These are phyloP conservation scores for Penicillium cinerascens DNA, from an alignment of 495 filamentous ascomycete genomes.

Conservation along the genomic window DNA sequence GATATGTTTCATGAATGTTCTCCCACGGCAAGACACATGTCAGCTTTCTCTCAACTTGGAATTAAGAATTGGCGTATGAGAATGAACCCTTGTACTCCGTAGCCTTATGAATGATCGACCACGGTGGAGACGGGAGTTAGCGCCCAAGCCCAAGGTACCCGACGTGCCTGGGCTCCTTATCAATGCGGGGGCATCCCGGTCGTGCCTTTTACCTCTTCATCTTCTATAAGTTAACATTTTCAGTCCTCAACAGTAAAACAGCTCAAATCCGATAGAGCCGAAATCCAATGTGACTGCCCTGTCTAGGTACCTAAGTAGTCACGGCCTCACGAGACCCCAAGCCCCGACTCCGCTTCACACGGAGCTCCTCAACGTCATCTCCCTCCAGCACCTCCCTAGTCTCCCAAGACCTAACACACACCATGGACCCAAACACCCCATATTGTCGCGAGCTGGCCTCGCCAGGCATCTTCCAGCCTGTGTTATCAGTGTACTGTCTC, in stretches of 20 bases:
- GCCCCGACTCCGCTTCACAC: background rate
- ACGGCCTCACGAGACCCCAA: background rate
- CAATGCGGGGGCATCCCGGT: background rate
- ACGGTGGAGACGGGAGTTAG: background rate
- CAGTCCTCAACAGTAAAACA: background rate
- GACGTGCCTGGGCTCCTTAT: background rate
- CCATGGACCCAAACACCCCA: slow-evolving; percentile 27
- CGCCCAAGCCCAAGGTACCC: background rate
- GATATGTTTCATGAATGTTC: no score
- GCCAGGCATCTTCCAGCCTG: slow-evolving; percentile 56
- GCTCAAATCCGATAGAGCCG: background rate
- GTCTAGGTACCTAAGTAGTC: background rate
- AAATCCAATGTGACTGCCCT: background rate
- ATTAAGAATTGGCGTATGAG: background rate
- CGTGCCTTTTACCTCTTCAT: background rate
- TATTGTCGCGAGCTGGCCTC: slow-evolving; percentile 41
- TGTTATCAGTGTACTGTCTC: slow-evolving; percentile 54
- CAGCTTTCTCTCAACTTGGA: background rate
- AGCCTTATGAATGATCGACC: background rate
- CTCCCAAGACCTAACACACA: slow-evolving; percentile 1
- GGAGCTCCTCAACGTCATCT: slow-evolving; percentile 5
- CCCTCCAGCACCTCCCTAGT: slow-evolving; percentile 14
- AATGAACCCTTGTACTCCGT: background rate
- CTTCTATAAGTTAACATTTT: background rate
- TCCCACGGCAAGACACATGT: background rate